Base-by-base conservation (phyloP, 225 moss, liverwort and hornwort species). In the Marchantia polymorpha region DNA sequence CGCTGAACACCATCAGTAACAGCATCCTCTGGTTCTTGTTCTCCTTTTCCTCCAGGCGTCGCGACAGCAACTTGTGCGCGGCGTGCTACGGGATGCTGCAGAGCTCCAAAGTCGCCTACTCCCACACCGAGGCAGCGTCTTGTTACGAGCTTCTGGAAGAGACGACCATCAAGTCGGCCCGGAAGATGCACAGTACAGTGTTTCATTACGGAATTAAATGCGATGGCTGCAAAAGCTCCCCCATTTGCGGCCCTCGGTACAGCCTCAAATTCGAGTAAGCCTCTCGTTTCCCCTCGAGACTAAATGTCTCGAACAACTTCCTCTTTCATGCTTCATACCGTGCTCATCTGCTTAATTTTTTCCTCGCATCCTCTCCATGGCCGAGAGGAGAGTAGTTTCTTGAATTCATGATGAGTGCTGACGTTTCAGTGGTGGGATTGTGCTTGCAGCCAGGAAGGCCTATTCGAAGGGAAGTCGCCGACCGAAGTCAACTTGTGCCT, bases 181-280 rank as follows among this genome's bases (percentile, higher is more conserved):
- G 76, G 52, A 75, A 65, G 31, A 69, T 64, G 66, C 56, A 49
- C 49, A 68, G 69, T 26, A 74, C 82, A 1, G 82, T 82, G 12
- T 75, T 66, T 56, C 82, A 82, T n/a, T 82, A 75, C 53, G 82
- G 74, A 59, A 46, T 76, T 5, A 68, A 76, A 39, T 82, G 82
- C 52, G 68, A 76, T 46, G 76, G 74, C 15, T 82, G 82, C 69
- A 66, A 58, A 69, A 31, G 64, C 15, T 75, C 82, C 25, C 82
- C 82, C 12, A 82, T 82, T 52, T 82, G 82, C 14, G 82, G 82
- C 54, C 82, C 82, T 70, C 82, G 82, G 22, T 82, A 75, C 68
- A 64, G 66, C 26, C 61, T 74, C 14, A 75, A 79, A 79, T 54
- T 75, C 39, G 69, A 76, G 82, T 82, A 69, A 82, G 75, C 11